Conservation (phyloP, 768 basidiomycete species). For the Mycena metata region DNA sequence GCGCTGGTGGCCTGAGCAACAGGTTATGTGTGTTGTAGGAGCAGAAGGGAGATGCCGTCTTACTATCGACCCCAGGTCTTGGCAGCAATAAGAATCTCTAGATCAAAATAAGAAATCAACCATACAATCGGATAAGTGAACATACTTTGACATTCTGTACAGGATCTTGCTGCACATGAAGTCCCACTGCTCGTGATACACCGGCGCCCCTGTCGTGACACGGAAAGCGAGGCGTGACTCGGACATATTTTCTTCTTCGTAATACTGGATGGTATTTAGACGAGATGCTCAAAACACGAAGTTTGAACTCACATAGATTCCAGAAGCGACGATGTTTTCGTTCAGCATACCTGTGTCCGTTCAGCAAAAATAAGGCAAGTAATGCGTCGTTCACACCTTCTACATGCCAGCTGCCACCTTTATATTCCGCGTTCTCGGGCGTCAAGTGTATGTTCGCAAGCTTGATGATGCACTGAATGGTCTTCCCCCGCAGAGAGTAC, state of each 20-base stretch:
- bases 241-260: conserved; percentile 49
- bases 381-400: conserved; percentile 43
- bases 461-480: conserved; percentile 42
- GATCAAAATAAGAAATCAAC: neutral
- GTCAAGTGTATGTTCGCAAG: conserved; percentile 49
- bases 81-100: conserved; percentile 32
- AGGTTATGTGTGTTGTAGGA: no score
- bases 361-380: neutral
- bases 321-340: conserved; percentile 49
- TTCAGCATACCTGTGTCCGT: conserved; percentile 39
- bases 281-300: no score
- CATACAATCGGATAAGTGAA: neutral
- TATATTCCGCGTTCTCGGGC: conserved; percentile 47
- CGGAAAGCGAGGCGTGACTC: conserved; percentile 51
- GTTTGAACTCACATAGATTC: conserved; percentile 14
- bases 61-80: conserved; percentile 46
- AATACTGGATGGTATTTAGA: conserved; percentile 36
- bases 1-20: no score
- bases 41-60: neutral
- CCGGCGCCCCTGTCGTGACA: conserved; percentile 33
- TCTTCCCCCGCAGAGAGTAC: conserved; percentile 22
- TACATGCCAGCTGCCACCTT: conserved; percentile 48
- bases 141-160: conserved; percentile 33
- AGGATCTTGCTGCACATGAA: conserved; percentile 27
- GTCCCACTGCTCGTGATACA: conserved; percentile 40